Conservation (phyloP, 345 rosid genomes). For the Xanthoceras sorbifolium region DNA sequence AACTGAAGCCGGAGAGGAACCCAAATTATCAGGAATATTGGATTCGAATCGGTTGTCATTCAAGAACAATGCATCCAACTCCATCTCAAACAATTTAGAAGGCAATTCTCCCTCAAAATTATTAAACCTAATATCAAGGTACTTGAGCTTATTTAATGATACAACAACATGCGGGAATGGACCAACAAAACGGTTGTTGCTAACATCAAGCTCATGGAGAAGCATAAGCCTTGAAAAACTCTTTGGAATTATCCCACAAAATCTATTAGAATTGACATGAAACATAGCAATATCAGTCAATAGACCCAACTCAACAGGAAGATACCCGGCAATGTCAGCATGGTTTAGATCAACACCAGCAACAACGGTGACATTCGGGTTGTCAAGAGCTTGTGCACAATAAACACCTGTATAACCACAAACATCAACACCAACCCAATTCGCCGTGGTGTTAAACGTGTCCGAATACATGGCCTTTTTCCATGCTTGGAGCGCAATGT, state of each 20-base stretch:
- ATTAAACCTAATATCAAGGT: constrained; percentile 59
- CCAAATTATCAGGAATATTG: constrained; percentile 48
- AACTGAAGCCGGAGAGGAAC: constrained; percentile 56
- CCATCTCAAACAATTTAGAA: constrained; percentile 44
- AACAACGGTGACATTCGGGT: constrained; percentile 43
- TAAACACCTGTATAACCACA: constrained; percentile 64
- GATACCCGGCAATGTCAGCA: constrained; percentile 63
- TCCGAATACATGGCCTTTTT: constrained; percentile 59
- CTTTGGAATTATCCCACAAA: constrained; percentile 66
- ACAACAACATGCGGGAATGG: constrained; percentile 47
- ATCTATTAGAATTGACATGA: constrained; percentile 70
- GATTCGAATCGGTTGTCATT: constrained; percentile 62
- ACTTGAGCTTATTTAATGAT: constrained; percentile 46
- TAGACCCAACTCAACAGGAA: constrained; percentile 59
- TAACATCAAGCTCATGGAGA: constrained; percentile 63
- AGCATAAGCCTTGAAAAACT: constrained; percentile 45
- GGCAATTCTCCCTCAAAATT: constrained; percentile 69
- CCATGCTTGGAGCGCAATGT: constrained; percentile 68
- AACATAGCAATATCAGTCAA: constrained; percentile 62
- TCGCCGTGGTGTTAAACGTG: constrained; percentile 48
- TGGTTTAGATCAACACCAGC: constrained; percentile 73
- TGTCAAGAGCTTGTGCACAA: constrained; percentile 56
- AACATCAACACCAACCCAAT: constrained; percentile 65
- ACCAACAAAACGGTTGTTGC: constrained; percentile 70
- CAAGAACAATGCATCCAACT: constrained; percentile 66